phyloP scores from a whole-genome alignment of 306 rosid genomes.

The Glycine latifolia region DNA sequence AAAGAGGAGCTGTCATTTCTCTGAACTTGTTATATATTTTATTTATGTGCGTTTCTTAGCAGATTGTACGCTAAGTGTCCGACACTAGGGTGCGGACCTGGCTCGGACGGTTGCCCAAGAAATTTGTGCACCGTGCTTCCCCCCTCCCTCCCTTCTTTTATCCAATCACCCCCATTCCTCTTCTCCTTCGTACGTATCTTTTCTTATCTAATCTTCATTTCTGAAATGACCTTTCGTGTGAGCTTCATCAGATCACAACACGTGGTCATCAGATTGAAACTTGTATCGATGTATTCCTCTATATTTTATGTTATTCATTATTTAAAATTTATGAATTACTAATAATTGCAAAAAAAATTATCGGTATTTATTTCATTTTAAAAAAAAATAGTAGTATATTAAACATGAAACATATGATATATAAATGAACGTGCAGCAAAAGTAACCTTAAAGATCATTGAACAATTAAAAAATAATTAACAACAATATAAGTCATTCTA shows the following conservation, averaged over 20 bases:
- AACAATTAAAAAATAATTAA: no score
- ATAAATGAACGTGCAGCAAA: no score
- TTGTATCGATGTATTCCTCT: no score
- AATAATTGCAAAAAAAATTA: no score
- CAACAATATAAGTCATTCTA: no score
- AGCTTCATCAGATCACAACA: slow-evolving; percentile 24
- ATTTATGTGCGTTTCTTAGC: slow-evolving; percentile 25
- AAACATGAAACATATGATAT: no score
- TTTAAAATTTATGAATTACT: no score
- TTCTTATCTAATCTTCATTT: background rate
- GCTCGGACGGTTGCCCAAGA: slow-evolving; percentile 49
- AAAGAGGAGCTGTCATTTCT: slow-evolving; percentile 64
- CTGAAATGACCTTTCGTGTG: slow-evolving; percentile 27
- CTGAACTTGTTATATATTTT: slow-evolving; percentile 33
- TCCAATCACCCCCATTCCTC: slow-evolving; percentile 31
- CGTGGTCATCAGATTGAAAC: background rate
- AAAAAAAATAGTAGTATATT: no score
- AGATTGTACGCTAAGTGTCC: slow-evolving; percentile 58
- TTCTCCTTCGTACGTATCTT: background rate
- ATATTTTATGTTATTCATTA: no score
- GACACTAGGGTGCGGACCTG: slow-evolving; percentile 60
- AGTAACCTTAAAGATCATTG: no score
- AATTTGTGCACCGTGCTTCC: slow-evolving; percentile 55
- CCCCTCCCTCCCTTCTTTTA: slow-evolving; percentile 10
- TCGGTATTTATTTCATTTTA: no score